These are phyloP conservation scores for Aspergillus sp. DNA, from an alignment of 2,329 filamentous ascomycete species.

Conservation along the genomic window DNA sequence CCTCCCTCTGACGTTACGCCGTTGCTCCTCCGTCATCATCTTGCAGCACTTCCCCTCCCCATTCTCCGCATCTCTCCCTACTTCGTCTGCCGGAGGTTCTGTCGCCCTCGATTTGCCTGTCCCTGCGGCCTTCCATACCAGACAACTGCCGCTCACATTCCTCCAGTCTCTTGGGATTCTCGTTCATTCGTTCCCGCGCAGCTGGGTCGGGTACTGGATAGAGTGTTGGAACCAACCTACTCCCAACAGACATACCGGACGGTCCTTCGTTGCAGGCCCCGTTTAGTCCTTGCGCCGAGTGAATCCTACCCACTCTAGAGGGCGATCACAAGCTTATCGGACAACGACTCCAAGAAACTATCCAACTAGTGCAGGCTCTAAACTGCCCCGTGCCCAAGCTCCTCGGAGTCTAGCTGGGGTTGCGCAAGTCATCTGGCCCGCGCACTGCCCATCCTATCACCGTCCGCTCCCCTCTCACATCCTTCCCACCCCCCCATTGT, in stretches of 20 bases:
- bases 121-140: not conserved
- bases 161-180: not conserved
- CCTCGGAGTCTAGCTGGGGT: slow-evolving; percentile 19
- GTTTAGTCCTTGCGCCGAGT: not conserved
- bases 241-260: not conserved
- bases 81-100: not conserved
- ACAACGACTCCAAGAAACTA: slow-evolving; percentile 7
- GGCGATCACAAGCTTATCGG: slow-evolving; percentile 24
- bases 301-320: slow-evolving; percentile 2
- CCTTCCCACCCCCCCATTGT: slow-evolving; percentile 23
- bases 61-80: not conserved
- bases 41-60: not conserved
- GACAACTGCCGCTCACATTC: not conserved
- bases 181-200: not conserved
- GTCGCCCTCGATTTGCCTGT: not conserved
- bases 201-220: not conserved
- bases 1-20: not conserved
- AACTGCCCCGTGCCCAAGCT: slow-evolving; percentile 21
- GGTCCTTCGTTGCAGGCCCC: not conserved
- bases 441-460: slow-evolving; percentile 23
- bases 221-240: not conserved
- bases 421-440: slow-evolving; percentile 37
- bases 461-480: slow-evolving; percentile 14
- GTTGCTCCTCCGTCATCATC: not conserved
- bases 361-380: slow-evolving; percentile 10